Conservation (phyloP, 805 yeast genomes). For the Komagataella kurtzmanii region DNA sequence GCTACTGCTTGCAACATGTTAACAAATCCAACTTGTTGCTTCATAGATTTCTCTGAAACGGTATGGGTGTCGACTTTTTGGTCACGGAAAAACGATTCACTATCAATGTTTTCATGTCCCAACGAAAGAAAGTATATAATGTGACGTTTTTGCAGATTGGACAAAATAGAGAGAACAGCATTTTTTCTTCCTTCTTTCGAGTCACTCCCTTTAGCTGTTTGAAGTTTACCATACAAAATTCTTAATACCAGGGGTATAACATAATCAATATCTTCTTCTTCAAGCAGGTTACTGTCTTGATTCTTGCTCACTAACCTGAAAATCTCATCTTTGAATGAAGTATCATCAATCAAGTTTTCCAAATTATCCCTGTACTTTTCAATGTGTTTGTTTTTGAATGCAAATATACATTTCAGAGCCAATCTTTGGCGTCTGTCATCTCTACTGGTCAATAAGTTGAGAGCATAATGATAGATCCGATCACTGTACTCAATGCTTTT, state of each 20-base stretch:
- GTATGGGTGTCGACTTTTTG: neutral
- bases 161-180: constrained; percentile 54
- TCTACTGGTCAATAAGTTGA: constrained; percentile 48
- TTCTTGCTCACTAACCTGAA: constrained; percentile 43
- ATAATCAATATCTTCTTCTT: constrained; percentile 39
- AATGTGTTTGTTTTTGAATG: constrained; percentile 44
- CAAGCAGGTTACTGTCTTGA: constrained; percentile 34
- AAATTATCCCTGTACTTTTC: constrained; percentile 64
- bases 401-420: constrained; percentile 58
- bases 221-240: constrained; percentile 79
- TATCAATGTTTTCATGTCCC: constrained; percentile 42
- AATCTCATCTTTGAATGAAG: constrained; percentile 76
- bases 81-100: constrained; percentile 16
- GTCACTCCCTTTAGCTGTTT: constrained; percentile 52
- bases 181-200: constrained; percentile 59
- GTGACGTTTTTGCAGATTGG: constrained; percentile 37
- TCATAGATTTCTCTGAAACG: neutral
- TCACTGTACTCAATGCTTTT: constrained; percentile 37
- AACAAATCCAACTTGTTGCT: constrained; percentile 5
- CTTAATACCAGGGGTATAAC: constrained; percentile 67
- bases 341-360: constrained; percentile 66
- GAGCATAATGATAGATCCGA: constrained; percentile 36
- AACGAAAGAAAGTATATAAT: constrained; percentile 48
- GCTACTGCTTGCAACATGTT: constrained; percentile 45
- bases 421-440: constrained; percentile 50